Base-by-base conservation (phyloP, 1,139 yeast genomes). In the Diutina rugosa region DNA sequence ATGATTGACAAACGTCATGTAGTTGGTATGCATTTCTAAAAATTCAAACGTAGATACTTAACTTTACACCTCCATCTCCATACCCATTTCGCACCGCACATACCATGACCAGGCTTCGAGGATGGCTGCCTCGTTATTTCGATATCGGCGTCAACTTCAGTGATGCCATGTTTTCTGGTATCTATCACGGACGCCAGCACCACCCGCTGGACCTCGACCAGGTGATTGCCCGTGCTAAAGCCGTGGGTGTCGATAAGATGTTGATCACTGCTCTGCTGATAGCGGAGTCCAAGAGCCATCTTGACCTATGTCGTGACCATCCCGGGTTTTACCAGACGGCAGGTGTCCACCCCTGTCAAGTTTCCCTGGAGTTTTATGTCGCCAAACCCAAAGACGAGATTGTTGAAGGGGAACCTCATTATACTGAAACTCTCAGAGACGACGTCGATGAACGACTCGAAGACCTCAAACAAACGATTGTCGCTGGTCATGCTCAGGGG, bases 311-410 rank as follows among this genome's bases (percentile, higher is more conserved):
- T 60, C 68, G 60, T 57, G 61, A 62, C 57, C 70, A 65, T 61
- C 72, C 67, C 54, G 67, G 69, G 4, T 72, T 85, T 55, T 76
- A 72, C 60, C 81, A 88, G 16, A 93, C 99, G 0, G 93, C 85
- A 1, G 99, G 99, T 10, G 95, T 91, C 1, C 99, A 93, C 70
- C 99, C 99, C 0, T 91, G 98, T 68, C 74, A 85, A 21, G 95
- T 90, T 0, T 78, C 82, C 18, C 85, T 81, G 60, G 89, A 76
- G 59, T 76, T 76, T 59, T 76, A 72, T 56, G 63, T 61, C 6
- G 63, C 60, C 9, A 28, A 29, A 16, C 21, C 51, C 35, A 47
- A 47, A 4, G 38, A 47, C 51, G 35, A 47, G 14, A 47, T 47
- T 14, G 38, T 28, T 6, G 51, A 47, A 6, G 51, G 51, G 1